Evolutionary conservation across 257 asterid species (phyloP), one percentile per base, ranked within the genome.

Genomic region (Scutellaria minor): DNA sequence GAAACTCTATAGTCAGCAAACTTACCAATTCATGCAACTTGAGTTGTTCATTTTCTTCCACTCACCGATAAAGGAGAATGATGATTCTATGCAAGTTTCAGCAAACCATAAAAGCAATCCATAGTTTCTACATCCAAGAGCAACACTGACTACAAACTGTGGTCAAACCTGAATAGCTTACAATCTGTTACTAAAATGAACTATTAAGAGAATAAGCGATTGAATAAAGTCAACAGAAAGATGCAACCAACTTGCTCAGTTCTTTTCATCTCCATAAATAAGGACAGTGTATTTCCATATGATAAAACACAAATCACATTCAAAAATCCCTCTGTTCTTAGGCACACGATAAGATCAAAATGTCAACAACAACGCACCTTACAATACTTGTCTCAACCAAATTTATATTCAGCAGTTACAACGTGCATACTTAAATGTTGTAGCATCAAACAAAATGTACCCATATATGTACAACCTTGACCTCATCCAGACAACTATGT

Each of bases 381-480:
- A 41, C 37, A 67, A 22, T 56, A 69, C 74, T 51, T 57, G 56
- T 66, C 51, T 64, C 81, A 39, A 74, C 76, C 35, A 68, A 81
- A 60, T 61, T 50, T 55, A 13, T 4, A 42, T 47, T 45, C 46
- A 42, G 14, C 70, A 71, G 41, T 72, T 13, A 65, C 60, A 63
- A 70, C 60, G 58, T 39, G 65, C 73, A 78, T 37, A 63, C 35
- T 46, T 63, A 42, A 78, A 75, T 44, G 60, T 57, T 24, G 66
- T 42, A 58, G 47, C 40, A 57, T 45, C 60, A 47, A 78, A 57
- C 75, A 35, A 46, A 53, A 64, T 40, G 52, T 42, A 58, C 75
- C 74, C 76, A 71, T 67, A 56, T 86, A 80, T 79, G 65, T 81
- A 85, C 88, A 83, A 50, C 52, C 76, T 41, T 71, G 72, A 6